Percentiles rank a stretch among this genome's conserved stretches.
Evolutionary conservation across 2,329 filamentous ascomycete species (phyloP).

Genomic region (Ophiosphaerella korrae): DNA sequence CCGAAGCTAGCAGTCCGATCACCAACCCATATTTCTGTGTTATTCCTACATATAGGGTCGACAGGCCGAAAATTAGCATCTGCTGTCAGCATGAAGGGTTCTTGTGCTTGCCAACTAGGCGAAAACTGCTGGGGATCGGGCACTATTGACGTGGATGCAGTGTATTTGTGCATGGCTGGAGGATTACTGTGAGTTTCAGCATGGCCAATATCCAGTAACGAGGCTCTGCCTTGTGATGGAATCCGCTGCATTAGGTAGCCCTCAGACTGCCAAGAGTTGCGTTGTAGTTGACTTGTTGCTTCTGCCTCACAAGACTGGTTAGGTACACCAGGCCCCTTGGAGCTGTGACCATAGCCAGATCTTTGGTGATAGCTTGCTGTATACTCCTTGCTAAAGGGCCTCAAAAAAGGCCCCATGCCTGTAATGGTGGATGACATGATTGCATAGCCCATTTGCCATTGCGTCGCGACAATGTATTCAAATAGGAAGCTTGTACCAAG

Average conservation of each 20-base stretch:
- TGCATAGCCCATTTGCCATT: conserved; percentile 45
- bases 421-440: conserved; percentile 41
- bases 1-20: conserved; percentile 18
- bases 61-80: conserved; percentile 32
- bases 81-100: conserved; percentile 19
- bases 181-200: not conserved
- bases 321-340: not conserved
- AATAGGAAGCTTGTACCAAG: conserved; percentile 21
- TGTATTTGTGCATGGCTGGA: not conserved
- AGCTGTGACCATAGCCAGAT: conserved; percentile 7
- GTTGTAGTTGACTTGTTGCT: not conserved
- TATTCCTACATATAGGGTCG: conserved; percentile 21
- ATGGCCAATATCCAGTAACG: not conserved
- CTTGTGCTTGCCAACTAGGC: conserved; percentile 11
- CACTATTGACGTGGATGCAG: conserved; percentile 7
- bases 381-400: conserved; percentile 37
- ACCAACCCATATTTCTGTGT: conserved; percentile 30
- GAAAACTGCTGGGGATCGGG: conserved; percentile 9
- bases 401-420: conserved; percentile 39
- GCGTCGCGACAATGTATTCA: conserved; percentile 36
- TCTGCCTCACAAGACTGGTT: not conserved
- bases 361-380: conserved; percentile 23
- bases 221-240: conserved; percentile 7
- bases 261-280: conserved; percentile 16
- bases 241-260: conserved; percentile 20